Evolutionary conservation across 257 asterid genomes (phyloP), one percentile per base, ranked within the genome.

Genomic region (Forsythia viridissima): DNA sequence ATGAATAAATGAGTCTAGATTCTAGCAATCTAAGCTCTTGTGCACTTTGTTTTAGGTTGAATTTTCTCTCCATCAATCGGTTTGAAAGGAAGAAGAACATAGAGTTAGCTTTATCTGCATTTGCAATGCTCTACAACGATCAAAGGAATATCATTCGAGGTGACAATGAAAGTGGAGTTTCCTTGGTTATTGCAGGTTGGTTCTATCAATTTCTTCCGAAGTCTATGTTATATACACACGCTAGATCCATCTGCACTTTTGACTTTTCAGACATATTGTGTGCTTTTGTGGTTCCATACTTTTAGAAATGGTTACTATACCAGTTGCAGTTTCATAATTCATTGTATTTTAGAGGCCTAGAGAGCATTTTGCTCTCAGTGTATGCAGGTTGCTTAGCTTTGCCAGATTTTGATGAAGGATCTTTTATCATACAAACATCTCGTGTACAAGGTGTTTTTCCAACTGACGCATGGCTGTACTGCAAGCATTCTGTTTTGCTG

Each of bases 21-120:
- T 20, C 11, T 59, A 59, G 67, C 67, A 51, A 34, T 38, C 55
- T 20, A 61, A 21, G 11, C 52, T 51, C 38, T 48, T 52, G 51
- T 74, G 12, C 76, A 68, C 70, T 77, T 55, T 77, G 6, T 43
- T 87, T 21, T 83, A 96, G 98, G 91, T 83, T 85, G 88, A 90
- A 81, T 81, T 90, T 96, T 85, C 96, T 96, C 41, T 96, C 99
- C n/a, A 93, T 96, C 86, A 96, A 96, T 78, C 97, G 99, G 52
- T 96, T 92, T 84, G 99, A 96, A 76, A 89, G 96, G 89, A 93
- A 93, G 80, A 96, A 96, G 92, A 93, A 96, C 81, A 92, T 96
- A 70, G 94, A 88, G 59, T 88, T 96, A 78, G 99, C 99, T 77
- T 88, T 96, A 83, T 91, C 97, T 69, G 94, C 99, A 37, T 93